phyloP scores from a whole-genome alignment of 257 asterid genomes.

The Gynochthodes officinalis region DNA sequence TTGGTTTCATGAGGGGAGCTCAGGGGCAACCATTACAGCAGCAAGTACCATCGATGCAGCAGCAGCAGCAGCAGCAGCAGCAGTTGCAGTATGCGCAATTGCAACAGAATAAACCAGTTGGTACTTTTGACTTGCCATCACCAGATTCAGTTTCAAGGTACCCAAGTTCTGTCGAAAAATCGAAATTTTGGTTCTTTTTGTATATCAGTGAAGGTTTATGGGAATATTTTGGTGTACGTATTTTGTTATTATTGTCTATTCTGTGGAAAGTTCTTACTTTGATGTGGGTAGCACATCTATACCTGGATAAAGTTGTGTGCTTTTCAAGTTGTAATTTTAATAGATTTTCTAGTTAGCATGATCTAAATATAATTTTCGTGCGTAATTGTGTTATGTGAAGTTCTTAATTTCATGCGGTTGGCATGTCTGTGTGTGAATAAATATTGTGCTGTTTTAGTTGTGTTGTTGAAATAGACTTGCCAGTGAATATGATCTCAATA shows the following conservation, averaged over 20 bases:
- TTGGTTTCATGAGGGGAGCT: conserved; percentile 43
- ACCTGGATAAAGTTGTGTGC: background rate
- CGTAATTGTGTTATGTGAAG: no score
- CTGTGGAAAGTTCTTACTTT: background rate
- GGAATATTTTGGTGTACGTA: background rate
- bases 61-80: conserved; percentile 43
- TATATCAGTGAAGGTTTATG: background rate
- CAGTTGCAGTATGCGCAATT: conserved; percentile 48
- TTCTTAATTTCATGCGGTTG: background rate
- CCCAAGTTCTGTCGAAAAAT: background rate
- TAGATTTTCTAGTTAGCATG: no score
- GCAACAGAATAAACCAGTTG: conserved; percentile 48
- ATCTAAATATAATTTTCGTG: no score
- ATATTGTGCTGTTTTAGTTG: background rate
- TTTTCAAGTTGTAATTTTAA: background rate
- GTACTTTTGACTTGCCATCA: conserved; percentile 58
- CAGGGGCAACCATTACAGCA: conserved; percentile 49
- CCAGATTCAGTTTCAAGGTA: conserved; percentile 96
- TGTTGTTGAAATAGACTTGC: background rate
- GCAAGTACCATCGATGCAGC: conserved; percentile 41
- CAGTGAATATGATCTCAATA: conserved; percentile 9
- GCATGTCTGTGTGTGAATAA: background rate
- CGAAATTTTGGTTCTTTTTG: background rate
- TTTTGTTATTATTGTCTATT: background rate
- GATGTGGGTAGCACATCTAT: background rate